Percentiles rank a stretch among this genome's conserved stretches.
phyloP scores from a whole-genome alignment of 164 flowering plant genomes.

The Macadamia integrifolia region DNA sequence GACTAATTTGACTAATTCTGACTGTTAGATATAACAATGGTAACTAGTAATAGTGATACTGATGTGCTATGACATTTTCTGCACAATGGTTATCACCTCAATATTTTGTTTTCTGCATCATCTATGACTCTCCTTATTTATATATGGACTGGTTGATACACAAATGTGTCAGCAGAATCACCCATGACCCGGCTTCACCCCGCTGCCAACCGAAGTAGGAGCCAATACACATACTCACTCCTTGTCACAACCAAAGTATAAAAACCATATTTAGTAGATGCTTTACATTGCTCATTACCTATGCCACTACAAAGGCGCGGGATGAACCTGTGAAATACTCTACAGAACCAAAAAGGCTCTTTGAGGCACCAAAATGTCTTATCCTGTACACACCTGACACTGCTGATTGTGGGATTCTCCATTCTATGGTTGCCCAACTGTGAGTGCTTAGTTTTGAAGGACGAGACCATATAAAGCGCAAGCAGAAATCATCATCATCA shows the following conservation, averaged over 20 bases:
- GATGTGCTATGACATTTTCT: too few relatives aligned
- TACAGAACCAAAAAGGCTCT: constrained; percentile 57
- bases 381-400: constrained; percentile 74
- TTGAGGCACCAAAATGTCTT: constrained; percentile 85
- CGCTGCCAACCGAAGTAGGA: too few relatives aligned
- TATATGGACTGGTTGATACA: too few relatives aligned
- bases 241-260: background rate
- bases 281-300: background rate
- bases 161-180: too few relatives aligned
- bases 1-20: too few relatives aligned
- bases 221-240: too few relatives aligned
- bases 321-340: constrained; percentile 80
- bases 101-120: too few relatives aligned
- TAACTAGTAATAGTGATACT: too few relatives aligned
- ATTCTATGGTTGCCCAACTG: constrained; percentile 77
- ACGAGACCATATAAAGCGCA: constrained; percentile 83
- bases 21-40: too few relatives aligned
- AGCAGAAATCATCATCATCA: constrained; percentile 93
- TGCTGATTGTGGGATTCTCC: constrained; percentile 75
- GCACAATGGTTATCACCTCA: too few relatives aligned
- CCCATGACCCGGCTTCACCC: too few relatives aligned
- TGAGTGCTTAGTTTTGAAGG: constrained; percentile 65
- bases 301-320: constrained; percentile 75
- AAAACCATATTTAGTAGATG: background rate
- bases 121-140: too few relatives aligned